These are phyloP conservation scores for Galeopsis tetrahit DNA, from an alignment of 257 asterid species.

Conservation along the genomic window DNA sequence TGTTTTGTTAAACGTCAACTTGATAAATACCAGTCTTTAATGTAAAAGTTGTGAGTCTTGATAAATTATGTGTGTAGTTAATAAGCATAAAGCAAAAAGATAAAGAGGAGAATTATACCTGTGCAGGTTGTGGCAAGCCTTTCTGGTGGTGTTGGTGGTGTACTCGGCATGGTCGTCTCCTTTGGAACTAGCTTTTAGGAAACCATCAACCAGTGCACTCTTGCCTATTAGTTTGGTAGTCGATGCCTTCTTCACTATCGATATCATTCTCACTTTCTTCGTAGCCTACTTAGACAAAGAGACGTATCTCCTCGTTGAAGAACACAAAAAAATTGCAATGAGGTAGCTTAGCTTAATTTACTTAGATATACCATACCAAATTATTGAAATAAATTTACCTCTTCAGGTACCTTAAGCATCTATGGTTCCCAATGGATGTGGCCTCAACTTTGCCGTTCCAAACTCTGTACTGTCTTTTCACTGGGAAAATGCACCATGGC, in stretches of 20 bases:
- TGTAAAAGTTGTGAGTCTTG: not conserved
- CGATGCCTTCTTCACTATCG: slow-evolving; percentile 73
- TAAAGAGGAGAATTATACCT: not conserved
- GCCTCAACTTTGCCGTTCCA: slow-evolving; percentile 93
- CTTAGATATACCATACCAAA: too few species aligned
- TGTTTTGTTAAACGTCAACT: not conserved
- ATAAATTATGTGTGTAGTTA: not conserved
- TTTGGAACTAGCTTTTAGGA: slow-evolving; percentile 80
- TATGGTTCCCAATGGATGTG: slow-evolving; percentile 85
- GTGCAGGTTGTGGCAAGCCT: slow-evolving; percentile 84
- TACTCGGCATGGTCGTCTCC: slow-evolving; percentile 98
- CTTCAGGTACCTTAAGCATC: slow-evolving; percentile 60
- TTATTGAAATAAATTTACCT: not conserved
- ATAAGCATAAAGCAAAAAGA: not conserved
- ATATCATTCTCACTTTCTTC: slow-evolving; percentile 82
- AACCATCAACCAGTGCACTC: slow-evolving; percentile 64
- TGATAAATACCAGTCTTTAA: too few species aligned
- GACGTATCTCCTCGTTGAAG: slow-evolving; percentile 73
- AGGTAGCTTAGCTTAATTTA: slow-evolving; percentile 41
- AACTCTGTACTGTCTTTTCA: slow-evolving; percentile 50
- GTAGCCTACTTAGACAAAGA: slow-evolving; percentile 83
- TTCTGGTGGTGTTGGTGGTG: slow-evolving; percentile 78
- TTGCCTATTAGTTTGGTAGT: slow-evolving; percentile 73
- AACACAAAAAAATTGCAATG: slow-evolving; percentile 69
- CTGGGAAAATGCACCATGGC: slow-evolving; percentile 51